These are phyloP conservation scores for Neoscytalidium dimidiatum DNA, from an alignment of 2,329 filamentous ascomycete species.

Conservation along the genomic window DNA sequence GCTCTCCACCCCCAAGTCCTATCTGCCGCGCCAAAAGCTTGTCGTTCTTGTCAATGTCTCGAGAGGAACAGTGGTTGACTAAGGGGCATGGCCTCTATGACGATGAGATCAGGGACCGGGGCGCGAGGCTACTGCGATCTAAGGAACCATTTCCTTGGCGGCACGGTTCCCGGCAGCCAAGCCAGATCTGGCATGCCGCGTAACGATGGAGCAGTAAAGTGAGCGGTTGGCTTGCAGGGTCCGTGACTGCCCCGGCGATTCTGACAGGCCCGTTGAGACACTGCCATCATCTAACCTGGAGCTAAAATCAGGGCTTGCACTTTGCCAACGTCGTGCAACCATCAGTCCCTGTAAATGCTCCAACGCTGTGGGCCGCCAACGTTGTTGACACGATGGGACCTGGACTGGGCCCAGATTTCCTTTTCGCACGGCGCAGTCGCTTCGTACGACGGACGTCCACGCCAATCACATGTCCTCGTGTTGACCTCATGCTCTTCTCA, in stretches of 20 bases:
- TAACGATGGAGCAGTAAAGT: background rate
- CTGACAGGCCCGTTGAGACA: background rate
- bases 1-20: constrained; percentile 5
- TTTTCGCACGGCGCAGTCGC: background rate
- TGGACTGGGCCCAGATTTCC: background rate
- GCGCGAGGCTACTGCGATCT: background rate
- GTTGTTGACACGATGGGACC: background rate
- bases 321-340: background rate
- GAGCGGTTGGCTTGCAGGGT: background rate
- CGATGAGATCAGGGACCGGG: background rate
- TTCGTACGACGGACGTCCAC: background rate
- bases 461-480: background rate
- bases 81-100: background rate
- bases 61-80: background rate
- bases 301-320: background rate
- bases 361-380: background rate
- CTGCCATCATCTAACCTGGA: background rate
- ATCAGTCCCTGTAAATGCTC: background rate
- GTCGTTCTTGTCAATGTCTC: background rate
- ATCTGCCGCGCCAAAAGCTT: background rate
- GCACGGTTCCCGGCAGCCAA: background rate
- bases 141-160: background rate
- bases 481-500: background rate
- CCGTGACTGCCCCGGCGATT: background rate
- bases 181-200: background rate